Evolutionary conservation across 306 rosid species (phyloP).

Genomic region (Vigna angularis): DNA sequence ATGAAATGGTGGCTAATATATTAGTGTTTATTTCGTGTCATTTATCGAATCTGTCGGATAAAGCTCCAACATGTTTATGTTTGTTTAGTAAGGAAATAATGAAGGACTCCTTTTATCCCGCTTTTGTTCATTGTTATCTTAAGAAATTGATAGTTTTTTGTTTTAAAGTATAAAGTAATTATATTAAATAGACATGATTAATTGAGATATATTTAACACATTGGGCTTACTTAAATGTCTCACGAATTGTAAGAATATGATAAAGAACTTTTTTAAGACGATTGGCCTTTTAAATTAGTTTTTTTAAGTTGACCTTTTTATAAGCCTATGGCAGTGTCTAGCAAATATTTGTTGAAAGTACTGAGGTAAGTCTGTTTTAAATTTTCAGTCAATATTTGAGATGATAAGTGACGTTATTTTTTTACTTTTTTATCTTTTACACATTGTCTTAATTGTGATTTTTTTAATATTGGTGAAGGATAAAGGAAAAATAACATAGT

Average conservation of each 20-base stretch:
- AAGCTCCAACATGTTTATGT: slow-evolving; percentile 39
- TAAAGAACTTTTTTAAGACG: neutral
- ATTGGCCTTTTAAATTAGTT: too few species aligned
- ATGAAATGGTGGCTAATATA: slow-evolving; percentile 6
- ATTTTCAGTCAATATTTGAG: too few species aligned
- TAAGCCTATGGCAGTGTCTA: too few species aligned
- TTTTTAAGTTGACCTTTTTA: too few species aligned
- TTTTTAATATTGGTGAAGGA: too few species aligned
- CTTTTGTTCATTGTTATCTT: neutral
- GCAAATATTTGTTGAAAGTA: too few species aligned
- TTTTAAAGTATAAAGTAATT: neutral
- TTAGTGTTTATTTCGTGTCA: slow-evolving; percentile 30
- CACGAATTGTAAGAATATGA: neutral
- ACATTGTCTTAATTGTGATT: too few species aligned
- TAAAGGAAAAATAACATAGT: too few species aligned
- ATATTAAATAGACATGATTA: neutral
- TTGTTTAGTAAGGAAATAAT: slow-evolving; percentile 26
- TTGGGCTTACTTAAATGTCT: neutral
- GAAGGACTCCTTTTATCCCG: neutral
- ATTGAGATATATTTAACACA: neutral
- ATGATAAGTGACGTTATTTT: too few species aligned
- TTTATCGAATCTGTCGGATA: slow-evolving; percentile 43
- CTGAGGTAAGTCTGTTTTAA: too few species aligned
- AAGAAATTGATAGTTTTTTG: neutral
- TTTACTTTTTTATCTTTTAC: too few species aligned